Evolutionary conservation across 1,139 yeast genomes (phyloP).

Genomic region (Hemisphaericaspora subhashii): DNA sequence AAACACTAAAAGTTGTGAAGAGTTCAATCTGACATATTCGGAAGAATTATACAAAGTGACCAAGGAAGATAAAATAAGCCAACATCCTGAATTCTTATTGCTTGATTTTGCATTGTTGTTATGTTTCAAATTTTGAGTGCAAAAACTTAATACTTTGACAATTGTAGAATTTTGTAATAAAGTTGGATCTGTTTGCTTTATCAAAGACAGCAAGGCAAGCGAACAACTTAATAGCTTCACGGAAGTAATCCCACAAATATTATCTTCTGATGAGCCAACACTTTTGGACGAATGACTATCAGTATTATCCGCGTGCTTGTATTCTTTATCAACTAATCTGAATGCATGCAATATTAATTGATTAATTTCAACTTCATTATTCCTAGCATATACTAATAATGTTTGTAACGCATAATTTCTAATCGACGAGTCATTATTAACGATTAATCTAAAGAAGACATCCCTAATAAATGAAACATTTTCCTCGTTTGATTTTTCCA

Average conservation of each 20-base stretch:
- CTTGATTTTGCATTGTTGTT: constrained; percentile 22
- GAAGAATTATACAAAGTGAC: constrained; percentile 65
- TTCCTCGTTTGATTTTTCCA: constrained; percentile 22
- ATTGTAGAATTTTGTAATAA: constrained; percentile 43
- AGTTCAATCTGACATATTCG: constrained; percentile 64
- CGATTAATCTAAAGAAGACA: constrained; percentile 32
- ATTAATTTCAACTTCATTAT: constrained; percentile 39
- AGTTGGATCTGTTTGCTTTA: constrained; percentile 38
- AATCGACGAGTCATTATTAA: constrained; percentile 36
- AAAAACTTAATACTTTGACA: constrained; percentile 45
- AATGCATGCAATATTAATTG: constrained; percentile 35
- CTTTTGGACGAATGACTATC: constrained; percentile 11
- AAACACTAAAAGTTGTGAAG: constrained; percentile 71
- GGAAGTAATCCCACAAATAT: constrained; percentile 22
- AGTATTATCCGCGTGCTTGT: constrained; percentile 22
- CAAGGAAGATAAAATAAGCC: constrained; percentile 78
- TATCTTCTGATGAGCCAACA: constrained; percentile 20
- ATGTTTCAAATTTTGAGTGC: constrained; percentile 49
- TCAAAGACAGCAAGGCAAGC: constrained; percentile 37
- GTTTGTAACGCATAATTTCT: constrained; percentile 38
- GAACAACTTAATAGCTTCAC: constrained; percentile 35
- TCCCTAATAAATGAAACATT: constrained; percentile 30
- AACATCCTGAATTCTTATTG: constrained; percentile 40
- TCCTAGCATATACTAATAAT: constrained; percentile 30
- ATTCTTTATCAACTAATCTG: constrained; percentile 34